These are phyloP conservation scores for Penicillium sp. DNA, from an alignment of 2,329 filamentous ascomycete genomes.

Conservation along the genomic window DNA sequence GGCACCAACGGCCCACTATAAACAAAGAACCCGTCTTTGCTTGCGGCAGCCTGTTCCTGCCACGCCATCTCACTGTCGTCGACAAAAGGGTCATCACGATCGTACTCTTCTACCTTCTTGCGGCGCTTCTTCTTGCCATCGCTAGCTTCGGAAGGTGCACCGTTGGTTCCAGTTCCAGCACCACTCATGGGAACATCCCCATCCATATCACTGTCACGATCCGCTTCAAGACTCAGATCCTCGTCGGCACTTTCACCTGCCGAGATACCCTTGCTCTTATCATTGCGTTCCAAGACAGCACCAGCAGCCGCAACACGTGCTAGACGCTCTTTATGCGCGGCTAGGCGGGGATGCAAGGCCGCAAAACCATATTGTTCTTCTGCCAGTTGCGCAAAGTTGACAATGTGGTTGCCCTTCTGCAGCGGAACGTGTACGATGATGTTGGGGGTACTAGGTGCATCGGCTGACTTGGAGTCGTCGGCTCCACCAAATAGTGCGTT, in stretches of 20 bases:
- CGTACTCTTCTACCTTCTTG: constrained; percentile 67
- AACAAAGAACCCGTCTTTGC: constrained; percentile 95
- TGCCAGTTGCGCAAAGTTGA: constrained; percentile 93
- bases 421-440: constrained; percentile 84
- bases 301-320: constrained; percentile 84
- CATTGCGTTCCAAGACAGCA: constrained; percentile 76
- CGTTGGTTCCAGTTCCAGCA: constrained; percentile 51
- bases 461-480: constrained; percentile 45
- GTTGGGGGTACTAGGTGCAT: constrained; percentile 58
- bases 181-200: constrained; percentile 45
- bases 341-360: constrained; percentile 84
- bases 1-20: constrained; percentile 90
- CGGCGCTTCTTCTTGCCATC: constrained; percentile 70
- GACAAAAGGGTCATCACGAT: constrained; percentile 66
- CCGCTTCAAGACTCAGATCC: constrained; percentile 87
- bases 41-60: constrained; percentile 92
- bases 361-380: constrained; percentile 94
- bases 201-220: constrained; percentile 60
- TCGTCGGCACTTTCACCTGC: constrained; percentile 74
- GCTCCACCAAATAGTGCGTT: constrained; percentile 58
- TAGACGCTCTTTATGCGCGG: constrained; percentile 82
- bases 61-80: constrained; percentile 93
- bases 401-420: constrained; percentile 78
- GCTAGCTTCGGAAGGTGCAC: constrained; percentile 54
- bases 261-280: constrained; percentile 64